Evolutionary conservation across 208 protist species (phyloP), one percentile per base, ranked within the genome.

Genomic region (Tritrichomonas musculus): DNA sequence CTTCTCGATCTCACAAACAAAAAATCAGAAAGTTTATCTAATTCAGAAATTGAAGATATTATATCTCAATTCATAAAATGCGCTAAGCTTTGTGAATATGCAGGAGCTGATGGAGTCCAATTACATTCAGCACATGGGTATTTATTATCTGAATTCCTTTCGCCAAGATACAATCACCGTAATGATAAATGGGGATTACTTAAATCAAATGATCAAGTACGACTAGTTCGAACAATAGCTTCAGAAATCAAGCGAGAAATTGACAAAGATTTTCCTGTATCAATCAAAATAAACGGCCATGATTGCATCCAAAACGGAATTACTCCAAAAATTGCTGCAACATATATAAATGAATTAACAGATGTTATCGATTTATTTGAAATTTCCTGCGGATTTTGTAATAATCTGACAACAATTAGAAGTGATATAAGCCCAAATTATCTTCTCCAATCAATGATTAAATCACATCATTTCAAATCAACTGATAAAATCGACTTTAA

Each of bases 71-170:
- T 47, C 33, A 44, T 5, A 20, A 77, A 77, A 9, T 77, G n/a
- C 17, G 69, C 69, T 5, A 36, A 47, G 17, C 27, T 36, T 39
- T 11, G 4, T n/a, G 9, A 77, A 77, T 53, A 13, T n/a, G 13
- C 44, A 13, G 82, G 82, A 4, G 49, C 55, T 69, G 82, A 92
- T 92, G 49, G 49, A 30, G 27, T 92, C 33, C 53, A 92, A 66
- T 39, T 92, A 44, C 44, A 92, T 66, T 2, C n/a, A 5, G 82
- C 50, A 33, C 82, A 92, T 66, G 82, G 82, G 49, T 64, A 92
- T 92, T n/a, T 92, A 20, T 20, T 92, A 30, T 92, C 82, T 66
- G 20, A 41, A 39, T 92, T 92, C 41, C 50, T 92, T 9, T 69
- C 53, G 22, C 55, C 82, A 41, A 11, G 1, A 5, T n/a, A 33